These are phyloP conservation scores for Mycena belliarum DNA, from an alignment of 768 basidiomycete genomes.

Conservation along the genomic window DNA sequence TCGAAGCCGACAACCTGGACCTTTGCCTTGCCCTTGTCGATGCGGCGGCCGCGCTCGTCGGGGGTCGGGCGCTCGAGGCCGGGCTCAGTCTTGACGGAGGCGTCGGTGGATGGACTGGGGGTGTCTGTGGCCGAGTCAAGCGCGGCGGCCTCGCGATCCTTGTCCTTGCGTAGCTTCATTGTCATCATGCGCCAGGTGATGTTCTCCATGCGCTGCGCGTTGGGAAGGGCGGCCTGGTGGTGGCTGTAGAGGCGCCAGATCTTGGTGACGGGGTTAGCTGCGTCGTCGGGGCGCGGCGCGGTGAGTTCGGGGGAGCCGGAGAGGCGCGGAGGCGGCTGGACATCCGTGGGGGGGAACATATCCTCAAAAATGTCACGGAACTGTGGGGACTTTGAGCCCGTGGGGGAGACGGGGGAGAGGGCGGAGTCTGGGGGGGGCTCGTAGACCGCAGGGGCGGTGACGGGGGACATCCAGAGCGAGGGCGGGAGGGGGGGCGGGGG, in stretches of 20 bases:
- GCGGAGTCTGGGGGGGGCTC: slow-evolving; percentile 36
- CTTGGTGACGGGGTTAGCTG: slow-evolving; percentile 63
- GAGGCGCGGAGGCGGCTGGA: slow-evolving; percentile 30
- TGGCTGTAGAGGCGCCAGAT: slow-evolving; percentile 97
- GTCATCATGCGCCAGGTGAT: slow-evolving; percentile 99
- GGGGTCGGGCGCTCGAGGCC: slow-evolving; percentile 25
- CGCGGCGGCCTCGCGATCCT: slow-evolving; percentile 57
- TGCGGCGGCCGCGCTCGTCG: slow-evolving; percentile 68
- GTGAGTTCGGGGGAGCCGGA: slow-evolving; percentile 36
- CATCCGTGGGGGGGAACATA: slow-evolving; percentile 43
- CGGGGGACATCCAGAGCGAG: slow-evolving; percentile 84
- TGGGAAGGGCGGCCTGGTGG: slow-evolving; percentile 85
- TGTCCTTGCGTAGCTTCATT: slow-evolving; percentile 86
- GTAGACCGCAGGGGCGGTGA: slow-evolving; percentile 46
- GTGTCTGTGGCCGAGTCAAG: slow-evolving; percentile 11
- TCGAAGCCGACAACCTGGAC: slow-evolving; percentile 84
- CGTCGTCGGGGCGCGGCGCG: neutral
- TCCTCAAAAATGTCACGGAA: slow-evolving; percentile 76
- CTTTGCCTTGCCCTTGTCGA: slow-evolving; percentile 78
- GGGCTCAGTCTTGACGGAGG: slow-evolving; percentile 22
- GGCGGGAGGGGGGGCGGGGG: slow-evolving; percentile 62
- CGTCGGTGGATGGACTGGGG: slow-evolving; percentile 19
- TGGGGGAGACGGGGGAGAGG: slow-evolving; percentile 42
- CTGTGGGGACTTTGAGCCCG: slow-evolving; percentile 52
- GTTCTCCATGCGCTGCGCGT: slow-evolving; percentile 96